These are phyloP conservation scores for Vitis vinifera DNA, from an alignment of 164 flowering plant genomes.

Conservation along the genomic window DNA sequence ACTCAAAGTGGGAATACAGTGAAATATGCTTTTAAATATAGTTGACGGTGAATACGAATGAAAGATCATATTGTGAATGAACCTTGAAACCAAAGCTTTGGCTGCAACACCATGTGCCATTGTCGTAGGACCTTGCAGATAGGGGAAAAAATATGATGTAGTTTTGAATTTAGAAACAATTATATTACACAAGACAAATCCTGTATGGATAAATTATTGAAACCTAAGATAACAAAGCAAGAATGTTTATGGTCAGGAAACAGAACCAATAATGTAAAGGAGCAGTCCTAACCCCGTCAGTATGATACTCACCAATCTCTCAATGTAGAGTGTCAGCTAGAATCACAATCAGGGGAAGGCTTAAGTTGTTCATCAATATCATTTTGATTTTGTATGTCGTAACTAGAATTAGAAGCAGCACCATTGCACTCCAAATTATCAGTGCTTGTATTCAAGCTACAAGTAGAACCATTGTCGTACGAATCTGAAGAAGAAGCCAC, in stretches of 20 bases:
- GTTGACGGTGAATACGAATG: too few species aligned
- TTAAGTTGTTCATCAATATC: conserved; percentile 20
- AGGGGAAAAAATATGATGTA: not conserved
- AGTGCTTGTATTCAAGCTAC: too few species aligned
- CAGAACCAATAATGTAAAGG: not conserved
- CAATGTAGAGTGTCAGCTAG: conserved; percentile 20
- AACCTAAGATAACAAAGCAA: conserved; percentile 3
- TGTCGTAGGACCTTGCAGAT: not conserved
- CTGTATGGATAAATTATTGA: conserved; percentile 10
- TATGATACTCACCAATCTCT: conserved; percentile 26
- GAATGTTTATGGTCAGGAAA: conserved; percentile 1
- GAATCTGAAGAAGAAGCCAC: too few species aligned
- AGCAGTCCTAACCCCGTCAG: conserved; percentile 12
- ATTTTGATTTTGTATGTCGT: conserved; percentile 19
- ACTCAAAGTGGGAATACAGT: too few species aligned
- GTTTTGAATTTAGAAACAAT: not conserved
- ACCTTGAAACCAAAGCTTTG: not conserved
- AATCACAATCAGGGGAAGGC: conserved; percentile 19
- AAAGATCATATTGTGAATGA: not conserved
- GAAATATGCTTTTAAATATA: too few species aligned
- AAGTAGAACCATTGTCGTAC: too few species aligned
- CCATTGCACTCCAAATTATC: conserved; percentile 6
- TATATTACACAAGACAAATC: conserved; percentile 27
- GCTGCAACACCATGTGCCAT: conserved; percentile 1
- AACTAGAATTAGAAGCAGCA: conserved; percentile 15